These are phyloP conservation scores for Dryadomyces sulphureus DNA, from an alignment of 2,329 filamentous ascomycete species.

Conservation along the genomic window DNA sequence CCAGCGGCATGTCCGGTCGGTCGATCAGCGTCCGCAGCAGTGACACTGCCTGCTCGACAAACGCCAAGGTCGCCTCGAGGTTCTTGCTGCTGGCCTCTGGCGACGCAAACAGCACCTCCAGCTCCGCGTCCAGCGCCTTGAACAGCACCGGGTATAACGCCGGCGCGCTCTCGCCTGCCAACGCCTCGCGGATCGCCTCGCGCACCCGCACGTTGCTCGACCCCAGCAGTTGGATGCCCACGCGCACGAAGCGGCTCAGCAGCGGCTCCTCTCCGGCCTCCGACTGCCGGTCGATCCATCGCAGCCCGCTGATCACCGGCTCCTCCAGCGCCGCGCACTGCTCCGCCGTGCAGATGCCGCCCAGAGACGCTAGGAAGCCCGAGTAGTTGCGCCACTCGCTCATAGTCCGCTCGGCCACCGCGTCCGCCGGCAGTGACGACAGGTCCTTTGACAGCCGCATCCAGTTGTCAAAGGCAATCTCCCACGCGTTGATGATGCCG, in stretches of 20 bases:
- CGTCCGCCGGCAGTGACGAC: slow-evolving; percentile 34
- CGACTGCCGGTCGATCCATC: slow-evolving; percentile 49
- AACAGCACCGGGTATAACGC: slow-evolving; percentile 48
- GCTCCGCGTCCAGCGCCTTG: slow-evolving; percentile 48
- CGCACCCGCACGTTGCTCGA: slow-evolving; percentile 49
- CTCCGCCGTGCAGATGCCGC: slow-evolving; percentile 49
- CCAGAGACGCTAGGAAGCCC: slow-evolving; percentile 52
- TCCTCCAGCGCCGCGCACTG: slow-evolving; percentile 43
- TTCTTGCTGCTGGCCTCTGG: slow-evolving; percentile 32
- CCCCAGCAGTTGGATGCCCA: slow-evolving; percentile 50
- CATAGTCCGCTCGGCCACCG: slow-evolving; percentile 38
- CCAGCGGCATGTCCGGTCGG: slow-evolving; percentile 45
- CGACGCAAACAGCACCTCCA: slow-evolving; percentile 45
- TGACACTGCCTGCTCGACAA: slow-evolving; percentile 52
- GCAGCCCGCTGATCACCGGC: slow-evolving; percentile 36
- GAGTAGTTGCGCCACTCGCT: slow-evolving; percentile 56
- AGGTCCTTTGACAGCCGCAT: slow-evolving; percentile 48
- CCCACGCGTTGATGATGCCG: slow-evolving; percentile 57
- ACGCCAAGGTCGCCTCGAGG: slow-evolving; percentile 46
- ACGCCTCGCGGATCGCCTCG: slow-evolving; percentile 50
- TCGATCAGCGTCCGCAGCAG: slow-evolving; percentile 50
- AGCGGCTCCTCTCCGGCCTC: slow-evolving; percentile 45
- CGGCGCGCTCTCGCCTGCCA: slow-evolving; percentile 50
- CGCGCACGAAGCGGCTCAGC: slow-evolving; percentile 42
- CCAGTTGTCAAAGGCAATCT: slow-evolving; percentile 51